Evolutionary conservation across 1,284 basidiomycete genomes (phyloP), one percentile per base, ranked within the genome.

Genomic region (Malassezia yamatoensis): DNA sequence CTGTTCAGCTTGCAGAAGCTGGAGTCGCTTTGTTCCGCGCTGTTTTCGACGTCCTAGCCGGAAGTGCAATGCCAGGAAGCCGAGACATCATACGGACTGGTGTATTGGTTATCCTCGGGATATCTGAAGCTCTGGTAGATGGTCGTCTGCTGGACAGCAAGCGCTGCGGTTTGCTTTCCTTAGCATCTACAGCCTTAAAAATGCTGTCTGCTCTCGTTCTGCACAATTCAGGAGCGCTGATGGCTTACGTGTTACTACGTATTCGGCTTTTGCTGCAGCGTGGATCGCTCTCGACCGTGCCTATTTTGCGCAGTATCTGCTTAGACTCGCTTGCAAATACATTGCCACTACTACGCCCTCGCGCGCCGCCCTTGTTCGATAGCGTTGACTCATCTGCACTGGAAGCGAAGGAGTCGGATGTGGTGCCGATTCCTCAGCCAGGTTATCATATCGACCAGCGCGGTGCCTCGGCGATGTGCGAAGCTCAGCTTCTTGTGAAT

Each of bases 101-200:
- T 4, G 51, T 54, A 5, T 52, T 63, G 24, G 55, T 45, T 5
- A 39, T 61, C 1, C 45, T 66, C 2, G 63, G 61, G 12, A 40
- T 65, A 2, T 53, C 60, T 12, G 66, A 68, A 45, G 57, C 59
- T 13, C 54, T 65, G 1, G 34, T 61, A n/a, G 61, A 62, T 34
- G 33, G 37, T 8, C 46, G 54, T 5, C n/a, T 52, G 8, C 32
- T 58, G 13, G 44, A 42, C 36, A 36, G 20, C 3, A 11, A 15
- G 20, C 20, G 6, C 8, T 1, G 34, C 12, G 43, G 21, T 1
- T 11, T 18, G 8, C 24, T 46, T 2, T 10, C n/a, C 11, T 21
- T 51, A n/a, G 9, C 21, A 12, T 18, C 48, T 2, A 12, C 32
- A 3, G 16, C 18, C 16, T 9, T 43, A 21, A 2, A 5, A 20